Conservation (phyloP, 2,329 filamentous ascomycete genomes). For the Scedosporium aurantiacum region DNA sequence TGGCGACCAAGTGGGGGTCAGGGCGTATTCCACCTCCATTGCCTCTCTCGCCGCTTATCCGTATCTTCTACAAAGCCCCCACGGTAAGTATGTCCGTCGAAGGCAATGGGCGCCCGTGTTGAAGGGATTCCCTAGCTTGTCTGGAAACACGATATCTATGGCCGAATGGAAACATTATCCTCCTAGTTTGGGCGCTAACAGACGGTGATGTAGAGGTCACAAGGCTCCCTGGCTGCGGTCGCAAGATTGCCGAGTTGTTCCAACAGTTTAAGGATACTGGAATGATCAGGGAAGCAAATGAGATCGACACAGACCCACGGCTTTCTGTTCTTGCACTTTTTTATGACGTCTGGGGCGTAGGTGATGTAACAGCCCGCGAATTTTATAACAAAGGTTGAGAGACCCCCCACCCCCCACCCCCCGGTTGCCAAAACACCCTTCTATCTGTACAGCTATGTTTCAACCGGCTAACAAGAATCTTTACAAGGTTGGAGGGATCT, state of each 20-base stretch:
- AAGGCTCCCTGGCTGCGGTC: slow-evolving; percentile 66
- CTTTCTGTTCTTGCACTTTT: slow-evolving; percentile 59
- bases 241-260: slow-evolving; percentile 68
- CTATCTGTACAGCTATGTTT: neutral
- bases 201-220: slow-evolving; percentile 18
- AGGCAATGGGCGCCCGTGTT: neutral
- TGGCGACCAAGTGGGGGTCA: slow-evolving; percentile 66
- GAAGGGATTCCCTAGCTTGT: neutral
- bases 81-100: slow-evolving; percentile 23
- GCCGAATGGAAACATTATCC: no score
- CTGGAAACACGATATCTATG: neutral
- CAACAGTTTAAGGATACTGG: slow-evolving; percentile 58
- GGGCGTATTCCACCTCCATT: slow-evolving; percentile 81
- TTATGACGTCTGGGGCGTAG: slow-evolving; percentile 87
- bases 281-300: slow-evolving; percentile 49
- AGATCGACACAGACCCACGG: slow-evolving; percentile 52
- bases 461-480: neutral
- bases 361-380: slow-evolving; percentile 64
- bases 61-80: slow-evolving; percentile 25
- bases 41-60: slow-evolving; percentile 78
- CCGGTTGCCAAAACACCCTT: slow-evolving; percentile 2
- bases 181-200: neutral
- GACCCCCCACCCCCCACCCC: neutral
- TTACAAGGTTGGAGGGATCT: slow-evolving; percentile 60
- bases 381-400: slow-evolving; percentile 56